phyloP scores from a whole-genome alignment of 2,329 filamentous ascomycete species.

The Phaeosphaeria sp. region DNA sequence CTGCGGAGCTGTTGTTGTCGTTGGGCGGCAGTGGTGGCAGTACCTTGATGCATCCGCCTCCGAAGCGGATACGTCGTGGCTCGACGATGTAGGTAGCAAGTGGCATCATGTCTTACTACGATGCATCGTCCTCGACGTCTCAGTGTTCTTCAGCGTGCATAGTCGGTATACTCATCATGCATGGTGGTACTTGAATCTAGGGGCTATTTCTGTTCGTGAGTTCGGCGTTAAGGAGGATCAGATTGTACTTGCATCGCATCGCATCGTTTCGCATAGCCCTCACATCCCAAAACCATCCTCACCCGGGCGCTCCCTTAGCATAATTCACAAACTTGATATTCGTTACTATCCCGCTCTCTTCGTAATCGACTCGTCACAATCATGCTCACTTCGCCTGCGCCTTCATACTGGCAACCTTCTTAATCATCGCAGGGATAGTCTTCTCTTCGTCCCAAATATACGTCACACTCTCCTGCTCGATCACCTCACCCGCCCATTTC shows the following conservation, averaged over 20 bases:
- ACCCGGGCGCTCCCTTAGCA: constrained; percentile 5
- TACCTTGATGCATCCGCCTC: constrained; percentile 19
- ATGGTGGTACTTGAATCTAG: constrained; percentile 4
- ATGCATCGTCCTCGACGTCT: constrained; percentile 2
- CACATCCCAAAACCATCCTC: constrained; percentile 6
- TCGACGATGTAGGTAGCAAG: constrained; percentile 20
- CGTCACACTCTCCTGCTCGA: constrained; percentile 70
- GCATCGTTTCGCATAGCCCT: no score
- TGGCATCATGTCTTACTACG: not conserved
- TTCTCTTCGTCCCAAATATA: constrained; percentile 44
- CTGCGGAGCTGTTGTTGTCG: constrained; percentile 45
- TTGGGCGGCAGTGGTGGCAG: constrained; percentile 35
- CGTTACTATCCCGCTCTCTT: not conserved
- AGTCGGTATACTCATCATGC: constrained; percentile 17
- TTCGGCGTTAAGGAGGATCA: not conserved
- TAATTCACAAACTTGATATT: constrained; percentile 2
- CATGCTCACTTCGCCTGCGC: constrained; percentile 20
- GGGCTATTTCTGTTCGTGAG: not conserved
- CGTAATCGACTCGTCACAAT: not conserved
- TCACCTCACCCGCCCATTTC: constrained; percentile 69
- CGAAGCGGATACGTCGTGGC: constrained; percentile 41
- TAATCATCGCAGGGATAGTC: constrained; percentile 23
- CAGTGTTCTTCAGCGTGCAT: constrained; percentile 17
- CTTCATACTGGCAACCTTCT: constrained; percentile 36
- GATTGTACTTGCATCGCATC: not conserved